phyloP scores from a whole-genome alignment of 179 eudicot species.

The Monotropa hypopitys region DNA sequence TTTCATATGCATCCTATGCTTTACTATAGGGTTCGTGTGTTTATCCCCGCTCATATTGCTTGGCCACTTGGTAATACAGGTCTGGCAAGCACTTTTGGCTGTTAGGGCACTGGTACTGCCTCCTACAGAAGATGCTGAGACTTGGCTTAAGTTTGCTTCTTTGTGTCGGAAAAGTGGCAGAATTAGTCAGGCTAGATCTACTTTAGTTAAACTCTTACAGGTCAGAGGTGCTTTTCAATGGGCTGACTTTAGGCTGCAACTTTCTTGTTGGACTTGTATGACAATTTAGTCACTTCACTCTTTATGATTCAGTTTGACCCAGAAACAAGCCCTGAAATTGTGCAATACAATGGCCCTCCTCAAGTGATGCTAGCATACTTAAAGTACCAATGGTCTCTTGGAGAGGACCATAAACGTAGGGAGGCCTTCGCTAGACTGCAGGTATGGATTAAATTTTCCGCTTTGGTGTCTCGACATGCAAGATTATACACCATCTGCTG shows the following conservation, averaged over 20 bases:
- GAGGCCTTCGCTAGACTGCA: slow-evolving; percentile 78
- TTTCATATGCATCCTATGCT: background rate
- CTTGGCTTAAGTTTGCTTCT: slow-evolving; percentile 89
- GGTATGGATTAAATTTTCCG: slow-evolving; percentile 24
- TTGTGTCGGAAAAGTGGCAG: slow-evolving; percentile 88
- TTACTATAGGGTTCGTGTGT: background rate
- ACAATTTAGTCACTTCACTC: slow-evolving; percentile 7
- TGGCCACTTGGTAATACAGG: slow-evolving; percentile 27
- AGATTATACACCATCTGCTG: background rate
- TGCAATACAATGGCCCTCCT: slow-evolving; percentile 68
- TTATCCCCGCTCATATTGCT: background rate
- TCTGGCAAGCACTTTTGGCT: slow-evolving; percentile 85
- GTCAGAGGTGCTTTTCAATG: slow-evolving; percentile 18
- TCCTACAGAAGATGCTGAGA: slow-evolving; percentile 80
- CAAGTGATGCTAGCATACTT: slow-evolving; percentile 85
- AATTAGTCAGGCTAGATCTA: slow-evolving; percentile 81
- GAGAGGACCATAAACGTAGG: slow-evolving; percentile 84
- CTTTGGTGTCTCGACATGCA: background rate
- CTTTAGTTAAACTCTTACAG: slow-evolving; percentile 80
- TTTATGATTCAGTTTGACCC: slow-evolving; percentile 67
- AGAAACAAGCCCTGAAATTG: slow-evolving; percentile 60
- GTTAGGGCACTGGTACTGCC: slow-evolving; percentile 94
- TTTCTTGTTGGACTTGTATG: background rate
- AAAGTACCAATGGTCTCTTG: slow-evolving; percentile 90
- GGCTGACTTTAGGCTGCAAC: background rate